Base-by-base conservation (phyloP, 345 rosid species). In the Odontarrhena argentea region DNA sequence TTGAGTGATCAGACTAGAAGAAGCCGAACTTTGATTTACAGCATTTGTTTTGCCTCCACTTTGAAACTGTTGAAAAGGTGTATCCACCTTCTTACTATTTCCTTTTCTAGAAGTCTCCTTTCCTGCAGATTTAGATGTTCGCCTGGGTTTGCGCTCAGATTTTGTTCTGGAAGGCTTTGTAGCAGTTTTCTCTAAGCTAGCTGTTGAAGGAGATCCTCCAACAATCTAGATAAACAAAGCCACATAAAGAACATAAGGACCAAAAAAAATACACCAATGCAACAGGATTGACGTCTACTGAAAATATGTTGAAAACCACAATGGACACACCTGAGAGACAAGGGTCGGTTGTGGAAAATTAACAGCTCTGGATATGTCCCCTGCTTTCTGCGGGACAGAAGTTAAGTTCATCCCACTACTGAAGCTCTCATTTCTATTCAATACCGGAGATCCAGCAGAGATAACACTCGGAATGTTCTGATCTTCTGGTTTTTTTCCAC, bases 141-240 rank as follows among this genome's bases (percentile, higher is more conserved):
- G 85, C 65, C 92, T 85, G 67, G 86, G 47, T 78, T 89, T 89
- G 61, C 86, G 89, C 70, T 83, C 98, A 57, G 91, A 40, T 73
- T 81, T 71, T 70, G 77, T 76, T 86, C 83, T 91, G 24, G 77
- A 76, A 74, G 72, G 36, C 74, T 84, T 82, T 48, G 77, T 35
- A 75, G 76, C 74, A 44, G 66, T 51, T 68, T 77, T 82, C 73
- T 79, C 80, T 55, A 70, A 37, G 58, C 78, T 70, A 69, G 92
- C 60, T 56, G 72, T 74, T 63, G 85, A 71, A 38, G 83, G 87
- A 74, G 96, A 77, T 51, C 63, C 87, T 71, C 78, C 87, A 51
- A 78, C 69, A 71, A 74, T 71, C 92, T 91, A 78, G 63, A 80
- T 63, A 67, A 78, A 64, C 34, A 73, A 55, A 42, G 60, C 47